A percentile compares a stretch with the other conserved stretches of the same genome.
Conservation (phyloP, 306 rosid genomes). For the Bauhinia variegata region DNA sequence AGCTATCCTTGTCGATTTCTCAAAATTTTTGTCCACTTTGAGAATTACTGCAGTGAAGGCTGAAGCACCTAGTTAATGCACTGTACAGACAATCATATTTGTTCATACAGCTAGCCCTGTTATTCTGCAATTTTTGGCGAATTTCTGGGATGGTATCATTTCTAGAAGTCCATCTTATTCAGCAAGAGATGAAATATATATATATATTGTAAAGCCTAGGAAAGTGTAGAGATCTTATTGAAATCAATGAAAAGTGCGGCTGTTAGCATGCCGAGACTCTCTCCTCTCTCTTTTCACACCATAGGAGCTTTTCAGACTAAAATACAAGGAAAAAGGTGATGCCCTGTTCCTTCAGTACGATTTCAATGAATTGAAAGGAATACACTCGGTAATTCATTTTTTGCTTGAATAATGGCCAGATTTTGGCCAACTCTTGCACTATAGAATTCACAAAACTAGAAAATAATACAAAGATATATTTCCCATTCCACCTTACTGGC, state of each 20-base stretch:
- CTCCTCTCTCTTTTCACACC: too few species aligned
- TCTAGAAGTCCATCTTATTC: slow-evolving; percentile 44
- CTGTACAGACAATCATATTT: slow-evolving; percentile 56
- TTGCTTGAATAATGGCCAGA: too few species aligned
- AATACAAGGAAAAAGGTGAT: too few species aligned
- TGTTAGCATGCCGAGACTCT: slow-evolving; percentile 17
- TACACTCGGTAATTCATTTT: too few species aligned
- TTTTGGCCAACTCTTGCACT: too few species aligned
- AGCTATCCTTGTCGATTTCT: slow-evolving; percentile 26
- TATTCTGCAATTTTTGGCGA: slow-evolving; percentile 71
- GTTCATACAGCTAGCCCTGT: slow-evolving; percentile 52
- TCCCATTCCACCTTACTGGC: too few species aligned
- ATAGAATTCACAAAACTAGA: too few species aligned
- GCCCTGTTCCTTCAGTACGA: too few species aligned
- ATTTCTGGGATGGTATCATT: slow-evolving; percentile 58
- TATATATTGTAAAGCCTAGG: slow-evolving; percentile 53
- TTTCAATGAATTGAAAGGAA: too few species aligned
- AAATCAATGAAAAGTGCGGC: slow-evolving; percentile 47
- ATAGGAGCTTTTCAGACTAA: too few species aligned
- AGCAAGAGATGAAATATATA: slow-evolving; percentile 52
- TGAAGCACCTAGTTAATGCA: slow-evolving; percentile 37
- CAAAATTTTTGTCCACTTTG: slow-evolving; percentile 28
- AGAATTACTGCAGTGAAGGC: too few species aligned
- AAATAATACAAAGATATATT: too few species aligned
- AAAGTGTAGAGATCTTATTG: slow-evolving; percentile 47